phyloP scores from a whole-genome alignment of 2,329 filamentous ascomycete species.

The Scedosporium minutisporum region DNA sequence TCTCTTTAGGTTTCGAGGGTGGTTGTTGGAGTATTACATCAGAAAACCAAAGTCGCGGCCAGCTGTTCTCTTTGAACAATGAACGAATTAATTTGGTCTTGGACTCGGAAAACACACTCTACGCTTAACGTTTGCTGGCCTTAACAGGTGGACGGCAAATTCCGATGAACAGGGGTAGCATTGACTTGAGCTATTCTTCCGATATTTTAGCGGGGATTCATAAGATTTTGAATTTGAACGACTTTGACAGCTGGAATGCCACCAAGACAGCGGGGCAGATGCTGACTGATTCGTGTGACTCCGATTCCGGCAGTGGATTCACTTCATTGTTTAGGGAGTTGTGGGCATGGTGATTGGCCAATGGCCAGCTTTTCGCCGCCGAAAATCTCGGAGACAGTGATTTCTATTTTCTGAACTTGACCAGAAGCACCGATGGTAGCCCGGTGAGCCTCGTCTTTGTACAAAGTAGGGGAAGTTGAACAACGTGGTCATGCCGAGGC shows the following conservation, averaged over 20 bases:
- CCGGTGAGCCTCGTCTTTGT: no score
- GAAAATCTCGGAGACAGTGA: neutral
- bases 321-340: neutral
- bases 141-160: neutral
- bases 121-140: neutral
- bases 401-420: neutral
- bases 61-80: conserved; percentile 4
- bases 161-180: neutral
- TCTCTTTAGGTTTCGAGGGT: neutral
- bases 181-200: neutral
- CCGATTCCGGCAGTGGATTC: neutral
- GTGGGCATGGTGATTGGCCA: neutral
- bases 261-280: neutral
- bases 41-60: conserved; percentile 3
- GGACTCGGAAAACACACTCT: neutral
- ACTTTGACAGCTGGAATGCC: no score
- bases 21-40: conserved; percentile 2
- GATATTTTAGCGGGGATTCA: neutral
- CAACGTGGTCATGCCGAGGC: no score
- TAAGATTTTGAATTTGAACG: no score
- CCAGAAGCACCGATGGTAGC: no score
- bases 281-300: neutral
- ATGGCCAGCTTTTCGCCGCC: neutral
- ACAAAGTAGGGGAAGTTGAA: no score
- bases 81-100: neutral